phyloP scores from a whole-genome alignment of 352 stramenopile species.

The Pilasporangium apinafurcum region DNA sequence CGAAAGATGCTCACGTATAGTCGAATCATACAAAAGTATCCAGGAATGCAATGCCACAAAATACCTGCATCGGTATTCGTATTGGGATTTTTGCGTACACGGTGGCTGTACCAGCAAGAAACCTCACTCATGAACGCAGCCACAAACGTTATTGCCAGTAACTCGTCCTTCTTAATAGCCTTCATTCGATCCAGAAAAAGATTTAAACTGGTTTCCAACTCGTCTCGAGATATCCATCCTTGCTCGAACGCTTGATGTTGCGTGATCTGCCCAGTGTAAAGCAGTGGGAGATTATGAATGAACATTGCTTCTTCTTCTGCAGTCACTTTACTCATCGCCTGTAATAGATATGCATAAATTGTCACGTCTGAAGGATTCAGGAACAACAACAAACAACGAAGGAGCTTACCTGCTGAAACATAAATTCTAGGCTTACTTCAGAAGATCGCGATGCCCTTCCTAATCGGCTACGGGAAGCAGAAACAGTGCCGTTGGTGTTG shows the following conservation, averaged over 20 bases:
- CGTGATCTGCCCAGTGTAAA: conserved; percentile 43
- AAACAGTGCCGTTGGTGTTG: conserved; percentile 3
- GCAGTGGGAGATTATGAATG: conserved; percentile 42
- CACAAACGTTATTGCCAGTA: conserved; percentile 64
- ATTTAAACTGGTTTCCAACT: conserved; percentile 41
- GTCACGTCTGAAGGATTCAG: too few relatives aligned
- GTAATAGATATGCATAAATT: too few relatives aligned
- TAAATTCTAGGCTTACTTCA: conserved; percentile 27
- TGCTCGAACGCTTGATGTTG: conserved; percentile 36
- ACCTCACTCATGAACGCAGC: conserved; percentile 61
- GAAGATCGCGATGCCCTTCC: conserved; percentile 22
- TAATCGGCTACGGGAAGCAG: too few relatives aligned
- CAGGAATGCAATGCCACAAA: conserved; percentile 73
- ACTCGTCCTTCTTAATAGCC: conserved; percentile 46
- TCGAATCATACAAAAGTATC: conserved; percentile 66
- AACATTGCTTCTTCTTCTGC: conserved; percentile 48
- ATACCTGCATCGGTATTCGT: conserved; percentile 9
- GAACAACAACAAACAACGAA: background rate
- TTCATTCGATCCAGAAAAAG: conserved; percentile 54
- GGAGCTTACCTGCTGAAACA: conserved; percentile 29
- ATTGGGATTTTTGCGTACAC: background rate
- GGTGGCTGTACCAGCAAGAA: conserved; percentile 47
- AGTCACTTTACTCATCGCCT: conserved; percentile 20
- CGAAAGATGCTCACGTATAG: conserved; percentile 64
- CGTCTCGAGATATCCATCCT: conserved; percentile 22